Percentiles rank a stretch among this genome's conserved stretches.
Conservation (phyloP, 2,329 filamentous ascomycete genomes). For the Fonsecaea pedrosoi region DNA sequence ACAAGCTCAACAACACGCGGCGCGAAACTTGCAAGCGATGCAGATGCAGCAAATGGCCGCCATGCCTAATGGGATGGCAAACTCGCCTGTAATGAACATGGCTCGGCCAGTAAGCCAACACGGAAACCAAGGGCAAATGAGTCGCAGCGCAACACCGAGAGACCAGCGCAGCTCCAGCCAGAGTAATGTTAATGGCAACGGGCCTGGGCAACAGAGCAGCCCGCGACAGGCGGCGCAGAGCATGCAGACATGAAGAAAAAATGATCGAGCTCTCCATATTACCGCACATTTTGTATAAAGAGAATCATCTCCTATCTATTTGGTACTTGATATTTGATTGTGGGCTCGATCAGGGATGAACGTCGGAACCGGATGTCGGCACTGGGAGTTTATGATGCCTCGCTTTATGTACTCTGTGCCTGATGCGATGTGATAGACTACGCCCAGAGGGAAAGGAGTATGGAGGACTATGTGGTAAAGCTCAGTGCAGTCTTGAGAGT, state of each 20-base stretch:
- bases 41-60: slow-evolving; percentile 43
- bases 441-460: neutral
- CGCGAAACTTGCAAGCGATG: slow-evolving; percentile 34
- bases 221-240: slow-evolving; percentile 31
- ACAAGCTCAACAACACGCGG: slow-evolving; percentile 51
- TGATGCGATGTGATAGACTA: neutral
- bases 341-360: slow-evolving; percentile 2
- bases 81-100: slow-evolving; percentile 55
- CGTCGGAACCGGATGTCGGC: neutral
- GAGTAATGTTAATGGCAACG: slow-evolving; percentile 34
- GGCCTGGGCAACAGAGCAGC: slow-evolving; percentile 50
- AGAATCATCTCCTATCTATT: slow-evolving; percentile 3
- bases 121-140: slow-evolving; percentile 45
- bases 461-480: neutral
- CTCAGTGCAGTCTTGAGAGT: neutral
- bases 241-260: slow-evolving; percentile 27
- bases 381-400: neutral
- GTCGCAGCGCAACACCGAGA: slow-evolving; percentile 55
- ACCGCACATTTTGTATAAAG: slow-evolving; percentile 19
- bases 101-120: slow-evolving; percentile 42
- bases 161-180: slow-evolving; percentile 53
- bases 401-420: neutral
- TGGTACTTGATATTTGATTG: slow-evolving; percentile 6
- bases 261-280: neutral
- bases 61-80: slow-evolving; percentile 43